Evolutionary conservation across 1,139 yeast species (phyloP), one percentile per base, ranked within the genome.

Genomic region (Pichia cactophila): DNA sequence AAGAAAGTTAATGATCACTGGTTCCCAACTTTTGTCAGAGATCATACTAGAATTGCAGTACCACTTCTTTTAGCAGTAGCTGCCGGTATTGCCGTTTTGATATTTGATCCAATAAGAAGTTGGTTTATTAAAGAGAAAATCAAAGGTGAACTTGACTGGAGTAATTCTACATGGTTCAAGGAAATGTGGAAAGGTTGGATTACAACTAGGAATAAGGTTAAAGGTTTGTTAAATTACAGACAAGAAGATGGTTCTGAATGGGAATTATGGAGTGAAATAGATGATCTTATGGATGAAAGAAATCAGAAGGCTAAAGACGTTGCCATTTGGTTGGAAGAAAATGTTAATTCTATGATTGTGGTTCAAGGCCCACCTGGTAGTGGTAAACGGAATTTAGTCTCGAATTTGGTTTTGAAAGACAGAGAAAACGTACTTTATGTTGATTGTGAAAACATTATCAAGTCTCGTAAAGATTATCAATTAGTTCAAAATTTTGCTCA

Each of bases 311-410:
- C 84, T 2, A 81, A 82, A 54, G 86, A 83, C 55, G 63, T 92
- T 50, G 77, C 75, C 56, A 72, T 86, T 57, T 86, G 95, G 95
- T 70, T 90, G n/a, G 80, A 78, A 56, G 94, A 86, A 63, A 87
- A 86, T 54, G 79, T 80, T n/a, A 78, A 80, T 58, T 87, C 97
- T 2, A 92, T 89, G 63, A 88, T 90, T 37, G 80, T 92, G 3
- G 83, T 92, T 2, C 80, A 83, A 56, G 98, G 98, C 4, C 98
- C 98, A 3, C 77, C 88, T 56, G 98, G 98, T 7, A 81, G 95
- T 26, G 98, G 98, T 16, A 92, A 92, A 59, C 78, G 81, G 54
- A 94, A 84, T 53, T 71, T 92, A 54, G 89, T 92, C 4, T 71
- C 82, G 62, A 82, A 83, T 46, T 80, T 83, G 61, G 83, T 86